Percentiles rank a stretch among this genome's conserved stretches.
Conservation (phyloP, 2,329 filamentous ascomycete genomes). For the Botrytis byssoidea region DNA sequence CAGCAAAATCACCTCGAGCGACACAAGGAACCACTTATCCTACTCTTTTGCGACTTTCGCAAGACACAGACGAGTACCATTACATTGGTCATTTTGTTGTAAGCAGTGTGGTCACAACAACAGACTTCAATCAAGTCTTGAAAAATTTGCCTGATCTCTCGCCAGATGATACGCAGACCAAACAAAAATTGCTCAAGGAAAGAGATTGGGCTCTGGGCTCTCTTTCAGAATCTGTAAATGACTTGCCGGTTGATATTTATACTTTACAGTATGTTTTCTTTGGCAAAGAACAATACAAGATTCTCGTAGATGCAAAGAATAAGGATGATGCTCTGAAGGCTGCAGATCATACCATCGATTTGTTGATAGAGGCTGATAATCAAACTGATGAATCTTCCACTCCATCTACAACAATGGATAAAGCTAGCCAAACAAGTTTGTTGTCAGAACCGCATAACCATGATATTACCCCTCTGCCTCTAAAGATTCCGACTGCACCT, state of each 20-base stretch:
- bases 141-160: neutral
- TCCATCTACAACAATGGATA: too few relatives aligned
- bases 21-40: neutral
- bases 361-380: too few relatives aligned
- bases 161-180: neutral
- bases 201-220: neutral
- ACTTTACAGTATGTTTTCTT: neutral
- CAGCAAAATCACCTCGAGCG: neutral
- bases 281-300: neutral
- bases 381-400: too few relatives aligned
- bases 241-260: neutral
- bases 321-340: neutral
- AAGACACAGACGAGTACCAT: neutral
- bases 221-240: too few relatives aligned
- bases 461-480: too few relatives aligned
- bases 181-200: neutral
- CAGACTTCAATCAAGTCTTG: neutral
- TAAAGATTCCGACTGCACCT: too few relatives aligned
- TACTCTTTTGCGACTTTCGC: neutral
- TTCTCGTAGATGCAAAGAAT: neutral
- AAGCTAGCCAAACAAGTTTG: too few relatives aligned
- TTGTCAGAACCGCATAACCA: too few relatives aligned
- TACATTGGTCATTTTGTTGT: constrained; percentile 6
- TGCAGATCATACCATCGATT: neutral
- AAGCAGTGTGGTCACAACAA: neutral